Evolutionary conservation across 2,329 filamentous ascomycete species (phyloP), one percentile per base, ranked within the genome.

Genomic region (Neocatenulostroma microsporum): DNA sequence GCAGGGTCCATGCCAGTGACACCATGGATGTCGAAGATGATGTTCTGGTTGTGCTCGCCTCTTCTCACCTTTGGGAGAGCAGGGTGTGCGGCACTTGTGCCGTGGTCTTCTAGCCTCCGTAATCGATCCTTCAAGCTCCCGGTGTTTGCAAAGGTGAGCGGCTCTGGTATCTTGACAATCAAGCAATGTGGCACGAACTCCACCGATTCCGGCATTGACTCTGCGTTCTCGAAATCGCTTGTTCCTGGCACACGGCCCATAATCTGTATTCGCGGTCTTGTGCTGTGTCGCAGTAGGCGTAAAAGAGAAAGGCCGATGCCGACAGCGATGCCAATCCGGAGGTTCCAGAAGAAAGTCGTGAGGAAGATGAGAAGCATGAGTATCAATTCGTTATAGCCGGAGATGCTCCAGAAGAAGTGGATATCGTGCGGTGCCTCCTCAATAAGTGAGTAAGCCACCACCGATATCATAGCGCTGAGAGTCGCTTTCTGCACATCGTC

Each of bases 21-120:
- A n/a, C 91, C 91, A 50, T 96, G 89, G 6, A 96, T 87, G 57
- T 98, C 91, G 54, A 98, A 96, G 44, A 98, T 87, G 60, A 98
- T 72, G 55, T 94, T 95, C 49, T 79, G 76, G 58, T 95, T 95
- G 53, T 84, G 80, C 42, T 89, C 82, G n/a, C 78, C 74, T 18
- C 73, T 69, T 4, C 88, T 74, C 11, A 94, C 70, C 3, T 84
- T 75, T 1, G 91, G 91, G 13, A 95, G 69, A 0, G 88, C 88
- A 0, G 91, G 91, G 52, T 96, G 91, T 0, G 84, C 86, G 36
- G 74, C 70, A 30, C 70, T 80, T 0, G 86, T 91, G n/a, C 91
- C 91, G 54, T 96, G 94, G 15, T 87, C 73, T 61, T 96, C 91
- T 2, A 98, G 70, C 5, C 91, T 71, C 5, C 83, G 73, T 9